These are phyloP conservation scores for Acanthamoeba culbertsoni DNA, from an alignment of 208 protist genomes.

Conservation along the genomic window DNA sequence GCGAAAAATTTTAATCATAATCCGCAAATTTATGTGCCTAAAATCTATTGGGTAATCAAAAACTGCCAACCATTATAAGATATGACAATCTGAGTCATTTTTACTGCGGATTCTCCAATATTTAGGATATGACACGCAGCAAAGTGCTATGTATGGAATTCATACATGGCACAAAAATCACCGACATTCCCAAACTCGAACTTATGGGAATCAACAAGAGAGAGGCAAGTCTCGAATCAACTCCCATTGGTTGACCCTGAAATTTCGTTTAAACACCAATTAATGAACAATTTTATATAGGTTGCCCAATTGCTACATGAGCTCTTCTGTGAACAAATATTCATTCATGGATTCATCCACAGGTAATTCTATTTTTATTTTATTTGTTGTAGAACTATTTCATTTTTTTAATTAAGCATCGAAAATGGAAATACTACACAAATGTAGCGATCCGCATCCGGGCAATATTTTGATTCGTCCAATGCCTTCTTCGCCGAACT, in stretches of 20 bases:
- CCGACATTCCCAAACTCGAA: slow-evolving; percentile 62
- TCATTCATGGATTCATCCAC: slow-evolving; percentile 92
- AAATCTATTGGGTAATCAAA: slow-evolving; percentile 52
- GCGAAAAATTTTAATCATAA: slow-evolving; percentile 82
- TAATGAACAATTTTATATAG: slow-evolving; percentile 17
- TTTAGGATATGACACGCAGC: slow-evolving; percentile 76
- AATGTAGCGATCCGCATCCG: slow-evolving; percentile 85
- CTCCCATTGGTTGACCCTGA: no score
- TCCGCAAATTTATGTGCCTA: slow-evolving; percentile 75
- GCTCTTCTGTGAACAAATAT: slow-evolving; percentile 92
- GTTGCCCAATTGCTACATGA: slow-evolving; percentile 87
- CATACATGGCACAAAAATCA: slow-evolving; percentile 85
- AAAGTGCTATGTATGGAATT: slow-evolving; percentile 93
- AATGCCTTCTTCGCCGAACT: neutral
- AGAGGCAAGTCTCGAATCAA: slow-evolving; percentile 31
- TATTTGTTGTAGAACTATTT: neutral
- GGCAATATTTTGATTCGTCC: slow-evolving; percentile 91
- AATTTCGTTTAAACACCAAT: neutral
- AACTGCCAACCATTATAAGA: slow-evolving; percentile 72
- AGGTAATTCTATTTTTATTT: neutral
- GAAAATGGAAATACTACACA: no score
- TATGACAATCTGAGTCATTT: slow-evolving; percentile 77
- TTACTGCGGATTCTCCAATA: slow-evolving; percentile 81
- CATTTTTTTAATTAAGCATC: no score
- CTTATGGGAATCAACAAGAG: slow-evolving; percentile 58